Evolutionary conservation across 2,329 filamentous ascomycete genomes (phyloP).

Genomic region (Penicillium sp.): DNA sequence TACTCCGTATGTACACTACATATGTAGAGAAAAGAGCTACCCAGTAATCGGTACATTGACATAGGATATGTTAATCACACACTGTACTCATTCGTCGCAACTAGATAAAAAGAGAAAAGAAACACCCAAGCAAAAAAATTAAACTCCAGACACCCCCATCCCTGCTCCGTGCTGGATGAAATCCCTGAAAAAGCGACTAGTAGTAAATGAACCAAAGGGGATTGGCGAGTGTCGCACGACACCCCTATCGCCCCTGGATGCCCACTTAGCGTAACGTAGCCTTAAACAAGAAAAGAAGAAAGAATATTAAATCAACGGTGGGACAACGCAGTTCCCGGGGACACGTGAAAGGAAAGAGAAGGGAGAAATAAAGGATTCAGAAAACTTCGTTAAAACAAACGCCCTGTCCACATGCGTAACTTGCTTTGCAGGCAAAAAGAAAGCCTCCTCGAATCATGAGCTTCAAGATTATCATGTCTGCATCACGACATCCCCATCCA

Average conservation of each 20-base stretch:
- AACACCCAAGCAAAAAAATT: conserved; percentile 9
- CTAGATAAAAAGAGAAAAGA: conserved; percentile 8
- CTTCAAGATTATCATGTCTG: conserved; percentile 22
- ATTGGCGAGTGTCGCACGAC: neutral
- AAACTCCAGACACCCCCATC: conserved; percentile 14
- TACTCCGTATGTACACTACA: neutral
- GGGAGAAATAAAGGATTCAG: conserved; percentile 5
- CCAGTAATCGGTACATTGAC: conserved; percentile 4
- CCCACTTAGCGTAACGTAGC: neutral
- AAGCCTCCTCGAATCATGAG: conserved; percentile 1
- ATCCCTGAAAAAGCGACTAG: conserved; percentile 9
- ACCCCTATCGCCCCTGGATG: neutral
- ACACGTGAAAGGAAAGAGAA: conserved; percentile 4
- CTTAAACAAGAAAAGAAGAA: conserved; percentile 2
- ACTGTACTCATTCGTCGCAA: conserved; percentile 9
- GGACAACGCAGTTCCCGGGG: neutral
- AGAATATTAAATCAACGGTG: neutral
- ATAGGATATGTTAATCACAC: conserved; percentile 3
- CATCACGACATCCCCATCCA: conserved; percentile 30
- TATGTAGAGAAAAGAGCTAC: neutral
- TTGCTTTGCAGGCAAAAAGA: conserved; percentile 8
- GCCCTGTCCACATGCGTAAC: conserved; percentile 27
- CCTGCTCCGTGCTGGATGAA: conserved; percentile 22
- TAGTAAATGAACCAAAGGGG: neutral
- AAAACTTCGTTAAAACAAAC: conserved; percentile 15